Conservation (phyloP, 1,284 basidiomycete genomes). For the Malassezia brasiliensis region DNA sequence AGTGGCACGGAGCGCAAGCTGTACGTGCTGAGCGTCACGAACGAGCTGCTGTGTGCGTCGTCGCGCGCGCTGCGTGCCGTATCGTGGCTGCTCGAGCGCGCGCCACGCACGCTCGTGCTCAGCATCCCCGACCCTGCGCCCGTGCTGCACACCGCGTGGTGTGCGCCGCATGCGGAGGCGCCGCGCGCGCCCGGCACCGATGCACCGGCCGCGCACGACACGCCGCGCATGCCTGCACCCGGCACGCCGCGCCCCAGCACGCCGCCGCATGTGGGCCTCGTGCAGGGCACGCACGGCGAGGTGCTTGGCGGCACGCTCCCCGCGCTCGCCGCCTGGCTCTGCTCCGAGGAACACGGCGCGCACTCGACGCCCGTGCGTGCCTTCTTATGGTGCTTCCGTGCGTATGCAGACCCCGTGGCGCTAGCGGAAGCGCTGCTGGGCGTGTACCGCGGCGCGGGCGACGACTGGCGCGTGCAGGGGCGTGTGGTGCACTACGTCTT, state of each 20-base stretch:
- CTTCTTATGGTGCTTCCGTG: constrained; percentile 91
- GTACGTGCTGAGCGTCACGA: constrained; percentile 13
- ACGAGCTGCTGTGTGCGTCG: not conserved
- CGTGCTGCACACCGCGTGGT: constrained; percentile 44
- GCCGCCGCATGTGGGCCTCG: constrained; percentile 50
- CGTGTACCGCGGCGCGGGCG: constrained; percentile 63
- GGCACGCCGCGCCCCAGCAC: too few species aligned
- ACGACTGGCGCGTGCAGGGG: constrained; percentile 57
- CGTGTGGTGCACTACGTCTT: constrained; percentile 85
- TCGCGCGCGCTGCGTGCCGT: constrained; percentile 13
- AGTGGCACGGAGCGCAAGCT: constrained; percentile 20
- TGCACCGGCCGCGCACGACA: too few species aligned
- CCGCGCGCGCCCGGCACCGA: too few species aligned
- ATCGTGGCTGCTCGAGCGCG: constrained; percentile 19
- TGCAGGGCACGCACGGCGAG: constrained; percentile 77
- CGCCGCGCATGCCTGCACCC: not conserved
- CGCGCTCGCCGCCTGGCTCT: constrained; percentile 87
- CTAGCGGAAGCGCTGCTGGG: constrained; percentile 66
- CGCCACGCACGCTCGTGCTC: constrained; percentile 19
- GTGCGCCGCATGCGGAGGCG: too few species aligned
- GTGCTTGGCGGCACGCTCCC: constrained; percentile 81
- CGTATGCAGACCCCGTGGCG: constrained; percentile 71
- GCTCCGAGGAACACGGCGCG: constrained; percentile 74
- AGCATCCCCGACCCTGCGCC: constrained; percentile 32
- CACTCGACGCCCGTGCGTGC: constrained; percentile 67